Conservation (phyloP, 2,329 filamentous ascomycete species). For the Chaetomium olivaceum region DNA sequence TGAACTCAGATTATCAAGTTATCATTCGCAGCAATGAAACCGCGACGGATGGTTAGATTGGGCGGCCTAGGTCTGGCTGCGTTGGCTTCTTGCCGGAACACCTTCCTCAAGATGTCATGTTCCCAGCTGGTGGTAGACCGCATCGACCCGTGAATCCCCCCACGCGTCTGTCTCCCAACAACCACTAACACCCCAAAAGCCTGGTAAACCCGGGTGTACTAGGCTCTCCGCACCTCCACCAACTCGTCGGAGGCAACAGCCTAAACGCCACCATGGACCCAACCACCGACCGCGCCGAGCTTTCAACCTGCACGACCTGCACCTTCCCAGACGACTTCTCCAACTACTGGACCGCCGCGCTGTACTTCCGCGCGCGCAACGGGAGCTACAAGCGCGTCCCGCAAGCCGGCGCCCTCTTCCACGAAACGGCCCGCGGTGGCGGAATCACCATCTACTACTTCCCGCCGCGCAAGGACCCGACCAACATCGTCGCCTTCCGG, state of each 20-base stretch:
- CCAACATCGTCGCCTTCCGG: constrained; percentile 44
- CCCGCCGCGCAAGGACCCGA: constrained; percentile 35
- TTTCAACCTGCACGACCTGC: constrained; percentile 20
- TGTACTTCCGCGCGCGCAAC: constrained; percentile 27
- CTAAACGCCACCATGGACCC: constrained; percentile 28
- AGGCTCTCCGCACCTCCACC: constrained; percentile 26
- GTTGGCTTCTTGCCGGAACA: not conserved
- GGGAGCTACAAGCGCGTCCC: constrained; percentile 24
- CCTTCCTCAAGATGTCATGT: constrained; percentile 20
- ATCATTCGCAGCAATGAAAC: not conserved
- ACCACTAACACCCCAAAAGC: not conserved
- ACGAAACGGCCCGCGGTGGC: constrained; percentile 23
- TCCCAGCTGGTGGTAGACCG: constrained; percentile 29
- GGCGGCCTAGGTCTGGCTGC: not conserved
- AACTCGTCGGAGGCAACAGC: constrained; percentile 28
- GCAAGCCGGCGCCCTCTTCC: constrained; percentile 7
- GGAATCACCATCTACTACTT: constrained; percentile 31
- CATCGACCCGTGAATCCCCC: constrained; percentile 27
- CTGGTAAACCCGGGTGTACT: constrained; percentile 22
- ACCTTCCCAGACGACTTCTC: constrained; percentile 26
- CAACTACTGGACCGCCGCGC: constrained; percentile 30
- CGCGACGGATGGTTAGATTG: not conserved
- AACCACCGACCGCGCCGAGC: constrained; percentile 11
- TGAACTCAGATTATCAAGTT: not conserved
- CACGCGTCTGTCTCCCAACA: not conserved